phyloP scores from a whole-genome alignment of 169 alveolate species.

The Theileria orientalis region DNA sequence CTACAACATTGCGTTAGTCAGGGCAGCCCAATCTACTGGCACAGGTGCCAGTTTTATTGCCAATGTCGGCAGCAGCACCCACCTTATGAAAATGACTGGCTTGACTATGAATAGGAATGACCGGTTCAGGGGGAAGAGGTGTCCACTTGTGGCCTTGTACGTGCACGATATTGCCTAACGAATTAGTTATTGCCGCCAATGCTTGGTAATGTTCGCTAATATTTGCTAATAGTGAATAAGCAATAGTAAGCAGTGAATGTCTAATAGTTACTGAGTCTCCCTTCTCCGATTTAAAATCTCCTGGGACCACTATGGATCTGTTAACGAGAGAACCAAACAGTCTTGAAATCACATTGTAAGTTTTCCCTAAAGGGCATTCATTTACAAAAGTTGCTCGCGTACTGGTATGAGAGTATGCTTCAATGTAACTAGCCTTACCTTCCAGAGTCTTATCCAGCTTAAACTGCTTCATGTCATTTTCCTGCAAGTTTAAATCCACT shows the following conservation, averaged over 20 bases:
- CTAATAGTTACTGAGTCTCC: constrained; percentile 66
- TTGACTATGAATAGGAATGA: constrained; percentile 91
- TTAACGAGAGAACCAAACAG: constrained; percentile 88
- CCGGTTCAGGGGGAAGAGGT: constrained; percentile 91
- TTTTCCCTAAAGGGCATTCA: constrained; percentile 64
- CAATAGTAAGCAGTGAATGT: neutral
- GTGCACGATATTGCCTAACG: constrained; percentile 88
- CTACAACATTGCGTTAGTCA: constrained; percentile 48
- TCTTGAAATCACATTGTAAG: constrained; percentile 89
- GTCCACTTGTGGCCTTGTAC: constrained; percentile 94
- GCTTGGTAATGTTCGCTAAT: neutral
- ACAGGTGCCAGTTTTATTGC: neutral
- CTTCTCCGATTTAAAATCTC: constrained; percentile 89
- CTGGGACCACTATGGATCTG: constrained; percentile 91
- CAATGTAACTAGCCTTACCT: too few species aligned
- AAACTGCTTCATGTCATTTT: constrained; percentile 80
- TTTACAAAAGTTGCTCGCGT: neutral
- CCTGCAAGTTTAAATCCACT: constrained; percentile 86
- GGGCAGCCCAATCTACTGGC: neutral
- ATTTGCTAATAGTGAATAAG: neutral
- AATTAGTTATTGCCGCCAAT: neutral
- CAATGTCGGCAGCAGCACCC: neutral
- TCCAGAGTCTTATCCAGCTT: constrained; percentile 80
- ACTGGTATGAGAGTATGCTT: too few species aligned
- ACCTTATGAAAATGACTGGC: constrained; percentile 93